Base-by-base conservation (phyloP, 306 rosid species). In the Cucumis hystrix region DNA sequence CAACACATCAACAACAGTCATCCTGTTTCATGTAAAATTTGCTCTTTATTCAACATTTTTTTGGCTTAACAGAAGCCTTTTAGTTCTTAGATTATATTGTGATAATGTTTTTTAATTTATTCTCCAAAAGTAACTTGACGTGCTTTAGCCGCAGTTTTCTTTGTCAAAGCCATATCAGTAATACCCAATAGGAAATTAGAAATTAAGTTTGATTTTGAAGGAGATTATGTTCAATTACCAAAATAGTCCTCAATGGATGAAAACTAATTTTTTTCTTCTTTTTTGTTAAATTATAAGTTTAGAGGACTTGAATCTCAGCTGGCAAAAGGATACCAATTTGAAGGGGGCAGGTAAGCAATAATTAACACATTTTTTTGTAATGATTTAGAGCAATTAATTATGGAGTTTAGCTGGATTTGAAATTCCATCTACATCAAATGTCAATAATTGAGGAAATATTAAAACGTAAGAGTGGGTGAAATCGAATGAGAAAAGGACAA, bases 21-120 rank as follows among this genome's bases (percentile, higher is more conserved):
- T 14, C 49, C 17, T 56, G 17, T 52, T 41, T 7, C 17, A 49
- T 28, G 49, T 23, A 41, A 55, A 41, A 57, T 65, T 56, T 13
- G 74, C 21, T 47, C 0, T 35, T 35, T 55, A 18, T 79, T 65
- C 41, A 51, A 51, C 41, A 8, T 56, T 16, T 56, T 43, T 37
- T 77, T 61, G 10, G 72, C 17, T 65, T 51, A 40, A 51, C 64
- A 57, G 59, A 68, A 57, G 78, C 80, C 80, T 49, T 63, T 84
- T 62, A 66, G 74, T 67, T 67, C 16, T 67, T 72, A 72, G 23
- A 72, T 47, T 47, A 70, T 43, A 72, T 28, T 70, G 58, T 67
- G 75, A 43, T 25, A 69, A 21, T n/a, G 57, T 41, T 71, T 41
- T 71, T 51, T 49, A 71, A 67, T 78, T 82, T 84, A 61, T 65